Base-by-base conservation (phyloP, 2,329 filamentous ascomycete genomes). In the Byssochlamys sp. region DNA sequence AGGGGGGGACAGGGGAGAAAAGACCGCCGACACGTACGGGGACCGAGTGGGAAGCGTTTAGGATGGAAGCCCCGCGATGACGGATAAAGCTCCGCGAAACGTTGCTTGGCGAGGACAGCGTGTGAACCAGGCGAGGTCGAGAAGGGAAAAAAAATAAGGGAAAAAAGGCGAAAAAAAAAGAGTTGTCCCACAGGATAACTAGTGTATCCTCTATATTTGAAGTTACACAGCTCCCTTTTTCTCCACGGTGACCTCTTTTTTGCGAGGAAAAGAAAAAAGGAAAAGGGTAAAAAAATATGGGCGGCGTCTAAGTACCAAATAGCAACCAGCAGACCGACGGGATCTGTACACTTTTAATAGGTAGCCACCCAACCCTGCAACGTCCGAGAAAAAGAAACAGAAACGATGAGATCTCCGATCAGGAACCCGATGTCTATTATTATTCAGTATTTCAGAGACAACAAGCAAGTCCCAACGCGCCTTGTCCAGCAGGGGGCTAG, bases 1-100 rank as follows among this genome's bases (percentile, higher is more conserved):
- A 57, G 24, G 24, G 19, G 39, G 19, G 28, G 49, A 52, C n/a
- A 35, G 56, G 24, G 29, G 56, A 28, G 49, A 31, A 57, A 35
- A 29, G 28, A 28, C 27, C 45, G 26, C 51, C 51, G 29, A 29
- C 55, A 27, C 48, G 35, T 35, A 45, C 53, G 29, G 28, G 25
- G 49, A 51, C 49, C 49, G 49, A 28, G 49, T 51, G 27, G 27
- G 6, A 24, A 51, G 49, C 27, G 49, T 51, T 24, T 26, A 26
- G 49, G 49, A 51, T 28, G 27, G 49, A 51, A 28, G 27, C 49
- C 49, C 49, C 49, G 49, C 49, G 25, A 28, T 51, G 49, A 51
- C 39, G 39, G 39, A 45, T 45, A n/a, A 45, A 45, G 39, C 49
- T 51, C 49, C 27, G 49, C 25, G 25, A 27, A 51, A 51, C 49